Evolutionary conservation across 1,284 basidiomycete genomes (phyloP).

Genomic region (Ceraceosorus guamensis): DNA sequence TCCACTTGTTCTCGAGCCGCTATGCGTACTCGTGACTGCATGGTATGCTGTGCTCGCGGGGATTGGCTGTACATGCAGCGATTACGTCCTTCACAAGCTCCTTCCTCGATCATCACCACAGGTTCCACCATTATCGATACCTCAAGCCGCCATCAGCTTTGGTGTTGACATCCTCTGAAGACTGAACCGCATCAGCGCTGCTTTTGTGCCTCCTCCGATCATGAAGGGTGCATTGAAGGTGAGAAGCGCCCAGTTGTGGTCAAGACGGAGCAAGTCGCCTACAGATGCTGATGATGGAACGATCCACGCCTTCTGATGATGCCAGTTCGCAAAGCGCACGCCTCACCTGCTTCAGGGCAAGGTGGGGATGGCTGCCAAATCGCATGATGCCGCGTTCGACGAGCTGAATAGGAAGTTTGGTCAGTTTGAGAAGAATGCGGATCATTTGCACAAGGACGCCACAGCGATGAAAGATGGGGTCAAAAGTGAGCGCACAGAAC

Average conservation of each 20-base stretch:
- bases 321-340: constrained; percentile 24
- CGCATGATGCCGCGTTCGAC: constrained; percentile 43
- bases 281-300: too few species aligned
- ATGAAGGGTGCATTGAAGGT: neutral
- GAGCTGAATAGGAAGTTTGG: constrained; percentile 57
- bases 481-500: constrained; percentile 16
- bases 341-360: constrained; percentile 44
- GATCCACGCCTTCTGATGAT: neutral
- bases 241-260: neutral
- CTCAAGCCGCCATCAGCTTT: too few species aligned
- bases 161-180: too few species aligned
- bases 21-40: too few species aligned
- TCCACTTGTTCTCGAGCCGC: too few species aligned
- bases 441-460: constrained; percentile 86
- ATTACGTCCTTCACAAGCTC: too few species aligned
- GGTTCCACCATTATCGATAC: too few species aligned
- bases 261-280: too few species aligned
- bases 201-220: neutral
- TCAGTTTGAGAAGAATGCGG: constrained; percentile 69
- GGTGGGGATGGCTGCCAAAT: constrained; percentile 42
- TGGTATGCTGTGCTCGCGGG: too few species aligned
- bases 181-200: too few species aligned
- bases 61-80: too few species aligned
- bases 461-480: constrained; percentile 68
- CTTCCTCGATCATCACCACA: too few species aligned